These are phyloP conservation scores for Penicillium janthinellum DNA, from an alignment of 2,329 filamentous ascomycete species.

Conservation along the genomic window DNA sequence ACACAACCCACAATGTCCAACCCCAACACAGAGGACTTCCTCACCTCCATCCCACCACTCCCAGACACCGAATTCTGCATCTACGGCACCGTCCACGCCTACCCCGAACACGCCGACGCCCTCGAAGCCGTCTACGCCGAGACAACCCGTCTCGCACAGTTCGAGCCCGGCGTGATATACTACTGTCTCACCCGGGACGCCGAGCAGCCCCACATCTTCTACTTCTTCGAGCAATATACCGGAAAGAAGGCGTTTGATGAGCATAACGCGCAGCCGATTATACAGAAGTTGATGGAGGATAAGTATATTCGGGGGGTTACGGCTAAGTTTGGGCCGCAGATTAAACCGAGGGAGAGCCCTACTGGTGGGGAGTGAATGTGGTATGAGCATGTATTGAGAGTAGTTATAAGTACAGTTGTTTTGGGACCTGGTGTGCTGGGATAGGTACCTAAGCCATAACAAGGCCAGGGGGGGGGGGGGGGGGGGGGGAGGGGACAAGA, in stretches of 20 bases:
- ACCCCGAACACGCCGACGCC: slow-evolving; percentile 15
- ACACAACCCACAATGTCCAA: neutral
- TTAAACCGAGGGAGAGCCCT: neutral
- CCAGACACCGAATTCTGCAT: slow-evolving; percentile 13
- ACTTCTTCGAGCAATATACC: slow-evolving; percentile 14
- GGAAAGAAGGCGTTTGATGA: slow-evolving; percentile 12
- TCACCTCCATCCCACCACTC: slow-evolving; percentile 6
- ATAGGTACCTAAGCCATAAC: neutral
- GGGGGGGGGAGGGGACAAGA: too few species aligned
- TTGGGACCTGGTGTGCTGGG: neutral
- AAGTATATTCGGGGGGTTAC: slow-evolving; percentile 11
- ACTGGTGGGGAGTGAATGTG: neutral
- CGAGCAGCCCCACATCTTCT: slow-evolving; percentile 8
- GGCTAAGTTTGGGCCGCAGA: slow-evolving; percentile 12
- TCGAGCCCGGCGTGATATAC: slow-evolving; percentile 13
- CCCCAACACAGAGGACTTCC: slow-evolving; percentile 3
- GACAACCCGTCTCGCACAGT: slow-evolving; percentile 14
- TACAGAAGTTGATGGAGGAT: slow-evolving; percentile 15
- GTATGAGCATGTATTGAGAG: neutral
- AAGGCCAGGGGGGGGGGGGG: too few species aligned
- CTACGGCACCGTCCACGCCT: slow-evolving; percentile 14
- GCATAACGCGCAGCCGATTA: slow-evolving; percentile 16
- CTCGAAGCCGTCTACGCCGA: slow-evolving; percentile 16
- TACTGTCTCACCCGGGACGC: slow-evolving; percentile 13
- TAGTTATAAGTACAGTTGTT: neutral